A percentile compares a stretch with the other conserved stretches of the same genome.
Evolutionary conservation across 2,329 filamentous ascomycete species (phyloP).

Genomic region (Talaromyces verruculosus): DNA sequence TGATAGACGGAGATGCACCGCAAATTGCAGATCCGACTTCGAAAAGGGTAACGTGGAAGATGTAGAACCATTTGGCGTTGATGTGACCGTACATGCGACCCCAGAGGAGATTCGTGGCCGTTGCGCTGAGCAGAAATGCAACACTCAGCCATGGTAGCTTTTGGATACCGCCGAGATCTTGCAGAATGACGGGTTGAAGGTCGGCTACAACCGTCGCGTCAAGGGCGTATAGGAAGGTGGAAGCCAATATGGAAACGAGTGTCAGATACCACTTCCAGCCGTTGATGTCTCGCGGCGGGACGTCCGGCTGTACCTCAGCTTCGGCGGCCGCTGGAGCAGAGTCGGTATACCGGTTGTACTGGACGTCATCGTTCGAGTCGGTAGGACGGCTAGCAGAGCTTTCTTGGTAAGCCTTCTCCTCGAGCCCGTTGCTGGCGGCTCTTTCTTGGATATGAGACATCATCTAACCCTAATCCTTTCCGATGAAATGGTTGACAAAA

Average conservation of each 20-base stretch:
- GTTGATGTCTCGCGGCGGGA: neutral
- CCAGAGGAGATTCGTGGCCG: slow-evolving; percentile 4
- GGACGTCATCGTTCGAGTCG: neutral
- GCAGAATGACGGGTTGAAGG: slow-evolving; percentile 45
- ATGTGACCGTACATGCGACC: neutral
- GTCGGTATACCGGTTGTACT: neutral
- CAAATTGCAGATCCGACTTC: slow-evolving; percentile 31
- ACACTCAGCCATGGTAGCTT: slow-evolving; percentile 45
- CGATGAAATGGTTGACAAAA: no score
- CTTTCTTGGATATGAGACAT: neutral
- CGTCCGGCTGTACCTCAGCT: neutral
- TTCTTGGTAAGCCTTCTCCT: neutral
- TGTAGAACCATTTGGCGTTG: slow-evolving; percentile 7
- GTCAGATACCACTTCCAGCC: slow-evolving; percentile 1
- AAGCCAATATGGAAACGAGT: neutral
- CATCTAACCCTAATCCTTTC: neutral
- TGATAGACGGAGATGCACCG: slow-evolving; percentile 47
- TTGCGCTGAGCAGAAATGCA: slow-evolving; percentile 43
- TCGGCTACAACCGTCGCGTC: slow-evolving; percentile 52
- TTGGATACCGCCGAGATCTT: slow-evolving; percentile 36
- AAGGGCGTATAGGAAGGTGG: slow-evolving; percentile 25
- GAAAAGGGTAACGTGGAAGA: slow-evolving; percentile 24
- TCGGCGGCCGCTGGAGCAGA: neutral
- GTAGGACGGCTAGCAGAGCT: neutral
- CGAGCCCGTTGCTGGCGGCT: neutral